Percentiles rank a stretch among this genome's conserved stretches.
Evolutionary conservation across 2,329 filamentous ascomycete species (phyloP).

Genomic region (Didymella segeticola): DNA sequence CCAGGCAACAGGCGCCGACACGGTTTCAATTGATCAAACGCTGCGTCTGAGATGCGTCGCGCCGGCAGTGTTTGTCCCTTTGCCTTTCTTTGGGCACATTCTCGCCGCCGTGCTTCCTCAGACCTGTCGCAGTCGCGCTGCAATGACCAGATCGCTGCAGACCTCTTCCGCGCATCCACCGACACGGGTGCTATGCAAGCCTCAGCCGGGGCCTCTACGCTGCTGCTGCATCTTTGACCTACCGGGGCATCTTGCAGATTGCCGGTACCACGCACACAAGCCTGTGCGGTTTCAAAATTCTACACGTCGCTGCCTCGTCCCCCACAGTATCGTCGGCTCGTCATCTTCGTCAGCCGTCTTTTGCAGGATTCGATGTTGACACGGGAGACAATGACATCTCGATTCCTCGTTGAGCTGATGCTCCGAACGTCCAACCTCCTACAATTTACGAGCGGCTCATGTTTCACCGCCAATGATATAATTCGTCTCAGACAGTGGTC

Average conservation of each 20-base stretch:
- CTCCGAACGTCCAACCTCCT: slow-evolving; percentile 28
- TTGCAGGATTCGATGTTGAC: slow-evolving; percentile 25
- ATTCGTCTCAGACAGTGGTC: slow-evolving; percentile 21
- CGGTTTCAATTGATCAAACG: slow-evolving; percentile 25
- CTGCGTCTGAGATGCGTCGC: slow-evolving; percentile 28
- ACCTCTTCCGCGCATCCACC: slow-evolving; percentile 40
- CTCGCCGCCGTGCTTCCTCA: slow-evolving; percentile 22
- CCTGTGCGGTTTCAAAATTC: slow-evolving; percentile 30
- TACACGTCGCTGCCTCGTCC: slow-evolving; percentile 27
- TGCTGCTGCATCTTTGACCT: slow-evolving; percentile 26
- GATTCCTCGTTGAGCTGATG: slow-evolving; percentile 20
- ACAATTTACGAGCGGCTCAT: slow-evolving; percentile 20
- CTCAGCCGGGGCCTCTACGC: slow-evolving; percentile 27
- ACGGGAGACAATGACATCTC: slow-evolving; percentile 27
- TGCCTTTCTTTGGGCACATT: neutral
- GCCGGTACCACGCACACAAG: slow-evolving; percentile 38
- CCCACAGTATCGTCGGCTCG: slow-evolving; percentile 1
- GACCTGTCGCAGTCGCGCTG: slow-evolving; percentile 31
- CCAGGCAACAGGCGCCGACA: slow-evolving; percentile 14
- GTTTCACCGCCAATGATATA: slow-evolving; percentile 42
- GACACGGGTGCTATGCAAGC: slow-evolving; percentile 38
- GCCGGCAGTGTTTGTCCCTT: slow-evolving; percentile 16
- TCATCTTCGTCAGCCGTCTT: slow-evolving; percentile 8
- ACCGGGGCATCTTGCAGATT: slow-evolving; percentile 25
- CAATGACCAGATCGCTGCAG: slow-evolving; percentile 40